A percentile compares a stretch with the other conserved stretches of the same genome.
These are phyloP conservation scores for Saturnispora saitoi DNA, from an alignment of 805 yeast genomes.

Conservation along the genomic window DNA sequence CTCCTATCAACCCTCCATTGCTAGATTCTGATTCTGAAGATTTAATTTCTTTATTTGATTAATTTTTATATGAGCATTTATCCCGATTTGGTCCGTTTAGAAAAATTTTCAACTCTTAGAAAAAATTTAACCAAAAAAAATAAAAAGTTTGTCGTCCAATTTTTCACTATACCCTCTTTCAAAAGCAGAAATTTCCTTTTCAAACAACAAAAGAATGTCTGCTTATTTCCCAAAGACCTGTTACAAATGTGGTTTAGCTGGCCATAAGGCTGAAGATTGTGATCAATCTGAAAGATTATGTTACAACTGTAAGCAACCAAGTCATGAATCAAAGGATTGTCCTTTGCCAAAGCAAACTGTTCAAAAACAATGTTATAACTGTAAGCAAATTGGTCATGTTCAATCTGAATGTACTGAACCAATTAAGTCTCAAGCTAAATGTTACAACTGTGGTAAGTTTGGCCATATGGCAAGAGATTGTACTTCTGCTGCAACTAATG, in stretches of 20 bases:
- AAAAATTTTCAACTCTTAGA: background rate
- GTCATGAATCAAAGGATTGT: conserved; percentile 85
- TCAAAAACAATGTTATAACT: conserved; percentile 85
- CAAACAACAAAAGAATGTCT: conserved; percentile 4
- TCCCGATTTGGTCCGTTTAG: background rate
- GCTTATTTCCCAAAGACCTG: conserved; percentile 52
- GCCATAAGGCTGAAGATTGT: conserved; percentile 87
- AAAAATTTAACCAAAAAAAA: background rate
- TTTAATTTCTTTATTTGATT: background rate
- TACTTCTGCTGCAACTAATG: conserved; percentile 34
- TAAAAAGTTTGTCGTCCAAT: background rate
- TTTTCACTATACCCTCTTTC: background rate
- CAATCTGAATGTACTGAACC: conserved; percentile 73
- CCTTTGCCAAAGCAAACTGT: conserved; percentile 80
- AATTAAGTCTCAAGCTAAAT: conserved; percentile 50
- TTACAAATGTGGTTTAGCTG: conserved; percentile 87
- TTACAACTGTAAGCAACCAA: conserved; percentile 86
- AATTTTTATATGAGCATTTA: background rate
- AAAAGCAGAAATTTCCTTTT: background rate
- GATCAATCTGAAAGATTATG: conserved; percentile 77
- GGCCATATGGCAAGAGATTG: conserved; percentile 84
- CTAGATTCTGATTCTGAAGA: background rate
- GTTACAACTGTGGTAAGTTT: conserved; percentile 68
- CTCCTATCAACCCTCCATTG: too few relatives aligned
- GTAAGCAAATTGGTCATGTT: conserved; percentile 87